phyloP scores from a whole-genome alignment of 257 asterid species.

The Petunia axillaris region DNA sequence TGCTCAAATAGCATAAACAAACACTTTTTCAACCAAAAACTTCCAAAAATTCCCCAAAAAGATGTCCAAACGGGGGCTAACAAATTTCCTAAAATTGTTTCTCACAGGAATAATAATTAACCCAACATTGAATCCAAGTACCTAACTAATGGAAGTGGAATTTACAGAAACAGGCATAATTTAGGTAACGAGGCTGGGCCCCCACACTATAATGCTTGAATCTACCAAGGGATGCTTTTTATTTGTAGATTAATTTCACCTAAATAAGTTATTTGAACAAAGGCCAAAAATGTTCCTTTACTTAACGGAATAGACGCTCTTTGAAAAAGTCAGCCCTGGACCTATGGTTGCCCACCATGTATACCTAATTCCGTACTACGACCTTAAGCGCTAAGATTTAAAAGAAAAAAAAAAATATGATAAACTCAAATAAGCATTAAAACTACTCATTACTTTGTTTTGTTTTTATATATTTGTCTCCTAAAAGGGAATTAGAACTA shows the following conservation, averaged over 20 bases:
- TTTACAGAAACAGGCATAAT: conserved; percentile 21
- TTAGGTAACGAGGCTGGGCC: conserved; percentile 17
- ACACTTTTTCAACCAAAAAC: no score
- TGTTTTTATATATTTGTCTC: not conserved
- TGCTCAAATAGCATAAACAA: no score
- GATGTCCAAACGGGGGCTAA: no score
- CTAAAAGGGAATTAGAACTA: no score
- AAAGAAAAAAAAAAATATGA: not conserved
- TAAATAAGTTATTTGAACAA: not conserved
- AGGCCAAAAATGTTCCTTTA: not conserved
- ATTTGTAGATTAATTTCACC: not conserved
- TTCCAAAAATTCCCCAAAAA: no score
- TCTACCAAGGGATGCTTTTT: conserved; percentile 7
- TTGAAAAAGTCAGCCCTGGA: conserved; percentile 8
- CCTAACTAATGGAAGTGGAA: conserved; percentile 23
- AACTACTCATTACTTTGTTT: not conserved
- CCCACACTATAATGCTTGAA: not conserved
- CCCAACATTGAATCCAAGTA: not conserved
- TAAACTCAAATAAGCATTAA: not conserved
- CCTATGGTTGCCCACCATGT: not conserved
- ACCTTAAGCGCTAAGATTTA: not conserved
- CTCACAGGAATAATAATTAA: no score
- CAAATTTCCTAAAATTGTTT: no score
- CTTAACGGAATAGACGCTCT: not conserved
- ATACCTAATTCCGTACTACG: conserved; percentile 4